Evolutionary conservation across 1,284 basidiomycete genomes (phyloP), one percentile per base, ranked within the genome.

Genomic region (Vanrija humicola): DNA sequence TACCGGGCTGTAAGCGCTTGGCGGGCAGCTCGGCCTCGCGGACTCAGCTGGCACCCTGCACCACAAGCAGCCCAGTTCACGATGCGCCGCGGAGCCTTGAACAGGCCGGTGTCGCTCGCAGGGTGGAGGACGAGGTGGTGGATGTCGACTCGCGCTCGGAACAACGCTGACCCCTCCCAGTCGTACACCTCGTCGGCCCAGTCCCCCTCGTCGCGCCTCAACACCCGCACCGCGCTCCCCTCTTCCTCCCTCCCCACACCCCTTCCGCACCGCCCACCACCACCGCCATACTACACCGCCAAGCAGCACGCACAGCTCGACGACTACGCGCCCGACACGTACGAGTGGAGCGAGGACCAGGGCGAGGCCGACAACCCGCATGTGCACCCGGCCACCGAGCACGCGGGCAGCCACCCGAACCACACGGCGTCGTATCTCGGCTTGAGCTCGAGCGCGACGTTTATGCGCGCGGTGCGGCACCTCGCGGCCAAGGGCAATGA

Each of bases 261-360:
- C 1, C 16, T 42, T 10, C n/a, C 40, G 15, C 16, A 40, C n/a
- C 18, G 16, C 18, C 38, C 63, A 62, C 63, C 42, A 38, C 43
- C 8, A 47, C 62, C 38, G 62, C 56, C 7, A 59, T 62, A 16
- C 38, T 65, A 15, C 62, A 64, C 8, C 59, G 64, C 49, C 59
- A 65, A 50, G 62, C 64, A 19, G 12, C 34, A 34, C 12, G 34
- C 34, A 5, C 34, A 34, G 34, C 34, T 34, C 10, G 34, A 34
- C 34, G 34, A 34, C 34, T 18, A 19, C 23, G 48, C 40, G 19
- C 38, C 25, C 5, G 21, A 19, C 16, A 25, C 19, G 16, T 55
- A 55, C 38, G 54, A 54, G 19, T 63, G 61, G 61, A 51, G 56
- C 43, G 61, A 59, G 43, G 16, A 38, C 43, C 28, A 39, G 15